These are phyloP conservation scores for Coemansia sp. DNA, from an alignment of 192 early-diverging fungal species.

Conservation along the genomic window DNA sequence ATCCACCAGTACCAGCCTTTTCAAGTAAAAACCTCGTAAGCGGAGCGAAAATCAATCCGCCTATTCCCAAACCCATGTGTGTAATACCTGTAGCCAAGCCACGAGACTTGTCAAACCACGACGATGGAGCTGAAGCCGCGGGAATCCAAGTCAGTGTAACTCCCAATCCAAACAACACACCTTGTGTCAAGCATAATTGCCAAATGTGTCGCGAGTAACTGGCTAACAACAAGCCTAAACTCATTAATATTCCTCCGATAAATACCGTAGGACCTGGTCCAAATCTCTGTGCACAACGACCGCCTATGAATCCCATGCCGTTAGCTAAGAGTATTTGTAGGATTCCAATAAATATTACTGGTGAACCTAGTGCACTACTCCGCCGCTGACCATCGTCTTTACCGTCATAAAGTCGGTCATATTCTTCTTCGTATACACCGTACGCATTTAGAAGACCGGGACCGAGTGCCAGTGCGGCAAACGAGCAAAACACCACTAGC, in stretches of 20 bases:
- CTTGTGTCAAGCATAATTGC: constrained; percentile 71
- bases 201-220: constrained; percentile 64
- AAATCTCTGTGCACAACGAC: constrained; percentile 29
- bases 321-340: constrained; percentile 51
- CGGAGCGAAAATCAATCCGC: constrained; percentile 65
- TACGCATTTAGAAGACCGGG: constrained; percentile 52
- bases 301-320: constrained; percentile 49
- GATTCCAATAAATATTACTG: constrained; percentile 52
- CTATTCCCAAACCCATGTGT: constrained; percentile 68
- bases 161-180: constrained; percentile 67
- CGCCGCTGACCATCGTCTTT: constrained; percentile 34
- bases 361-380: constrained; percentile 30
- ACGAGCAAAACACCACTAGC: constrained; percentile 52
- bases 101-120: constrained; percentile 67
- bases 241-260: constrained; percentile 48
- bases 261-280: constrained; percentile 53
- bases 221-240: constrained; percentile 61
- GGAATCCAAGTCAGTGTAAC: constrained; percentile 63
- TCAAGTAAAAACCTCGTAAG: constrained; percentile 51
- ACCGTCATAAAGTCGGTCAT: constrained; percentile 43
- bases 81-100: constrained; percentile 69
- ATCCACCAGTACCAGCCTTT: constrained; percentile 45
- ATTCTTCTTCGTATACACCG: constrained; percentile 55
- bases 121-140: constrained; percentile 62
- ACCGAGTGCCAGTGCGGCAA: constrained; percentile 40